Conservation (phyloP, 108 stramenopile species). For the Cyclotella atomus region DNA sequence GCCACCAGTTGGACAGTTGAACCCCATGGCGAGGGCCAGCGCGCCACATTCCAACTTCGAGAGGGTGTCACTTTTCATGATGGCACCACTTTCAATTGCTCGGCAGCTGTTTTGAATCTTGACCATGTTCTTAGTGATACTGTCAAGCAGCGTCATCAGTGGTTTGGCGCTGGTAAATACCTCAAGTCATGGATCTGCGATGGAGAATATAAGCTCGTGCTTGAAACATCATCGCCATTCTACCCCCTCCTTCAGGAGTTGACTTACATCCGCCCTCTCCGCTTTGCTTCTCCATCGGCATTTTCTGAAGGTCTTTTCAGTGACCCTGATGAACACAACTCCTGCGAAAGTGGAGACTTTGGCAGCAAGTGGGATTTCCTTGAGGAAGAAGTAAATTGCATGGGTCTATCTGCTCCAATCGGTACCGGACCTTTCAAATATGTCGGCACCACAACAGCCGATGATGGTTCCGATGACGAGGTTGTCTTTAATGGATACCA, state of each 20-base stretch:
- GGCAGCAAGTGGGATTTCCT: slow-evolving; percentile 41
- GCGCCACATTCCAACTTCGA: slow-evolving; percentile 61
- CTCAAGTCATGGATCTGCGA: slow-evolving; percentile 57
- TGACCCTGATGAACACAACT: slow-evolving; percentile 59
- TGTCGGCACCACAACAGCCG: slow-evolving; percentile 18
- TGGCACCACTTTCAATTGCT: slow-evolving; percentile 60
- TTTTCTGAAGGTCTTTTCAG: slow-evolving; percentile 54
- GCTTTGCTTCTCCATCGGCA: slow-evolving; percentile 56
- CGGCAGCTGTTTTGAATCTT: slow-evolving; percentile 71
- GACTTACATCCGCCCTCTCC: slow-evolving; percentile 70
- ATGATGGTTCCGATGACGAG: slow-evolving; percentile 40
- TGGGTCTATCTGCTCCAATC: slow-evolving; percentile 50
- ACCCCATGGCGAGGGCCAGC: slow-evolving; percentile 29
- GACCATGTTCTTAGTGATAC: slow-evolving; percentile 67
- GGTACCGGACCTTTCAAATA: slow-evolving; percentile 71
- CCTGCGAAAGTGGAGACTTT: slow-evolving; percentile 59
- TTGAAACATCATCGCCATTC: slow-evolving; percentile 52
- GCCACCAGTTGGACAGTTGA: slow-evolving; percentile 54
- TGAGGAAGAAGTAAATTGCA: slow-evolving; percentile 53
- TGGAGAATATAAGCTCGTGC: slow-evolving; percentile 39
- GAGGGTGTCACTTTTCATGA: slow-evolving; percentile 72
- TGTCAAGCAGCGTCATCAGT: slow-evolving; percentile 56
- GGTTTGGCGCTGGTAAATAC: slow-evolving; percentile 51
- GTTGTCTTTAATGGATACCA: slow-evolving; percentile 54
- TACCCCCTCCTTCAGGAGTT: slow-evolving; percentile 72